A percentile compares a stretch with the other conserved stretches of the same genome.
These are phyloP conservation scores for Hymenoscyphus occultus DNA, from an alignment of 2,329 filamentous ascomycete genomes.

Conservation along the genomic window DNA sequence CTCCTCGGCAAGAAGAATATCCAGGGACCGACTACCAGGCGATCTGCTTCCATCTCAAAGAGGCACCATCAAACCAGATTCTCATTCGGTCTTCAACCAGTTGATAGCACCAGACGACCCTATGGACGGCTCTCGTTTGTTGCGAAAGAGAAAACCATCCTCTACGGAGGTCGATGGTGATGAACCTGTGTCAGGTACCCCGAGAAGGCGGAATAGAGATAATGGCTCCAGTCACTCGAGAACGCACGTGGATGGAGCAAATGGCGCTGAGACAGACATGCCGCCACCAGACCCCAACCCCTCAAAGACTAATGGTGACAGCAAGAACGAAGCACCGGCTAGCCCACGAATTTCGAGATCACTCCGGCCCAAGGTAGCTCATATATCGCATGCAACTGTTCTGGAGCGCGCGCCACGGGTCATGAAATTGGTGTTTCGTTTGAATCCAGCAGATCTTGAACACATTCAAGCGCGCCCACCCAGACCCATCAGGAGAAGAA, in stretches of 20 bases:
- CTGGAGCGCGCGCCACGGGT: conserved; percentile 34
- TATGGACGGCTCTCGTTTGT: conserved; percentile 70
- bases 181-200: conserved; percentile 43
- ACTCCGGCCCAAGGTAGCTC: conserved; percentile 48
- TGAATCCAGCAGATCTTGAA: conserved; percentile 56
- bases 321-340: conserved; percentile 23
- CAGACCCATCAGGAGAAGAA: conserved; percentile 52
- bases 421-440: conserved; percentile 56
- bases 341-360: conserved; percentile 53
- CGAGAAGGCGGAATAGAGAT: conserved; percentile 48
- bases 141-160: conserved; percentile 83
- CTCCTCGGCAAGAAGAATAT: conserved; percentile 47
- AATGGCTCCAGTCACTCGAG: conserved; percentile 20
- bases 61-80: conserved; percentile 62
- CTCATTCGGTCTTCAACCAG: conserved; percentile 75
- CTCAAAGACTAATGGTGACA: conserved; percentile 25
- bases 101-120: conserved; percentile 69
- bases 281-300: neutral
- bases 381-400: conserved; percentile 41
- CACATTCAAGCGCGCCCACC: conserved; percentile 58
- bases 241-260: neutral
- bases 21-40: conserved; percentile 63
- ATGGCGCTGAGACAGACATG: neutral
- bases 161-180: conserved; percentile 60
- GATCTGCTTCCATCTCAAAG: conserved; percentile 70